These are phyloP conservation scores for Metroxylon sagu DNA, from an alignment of 176 grass and related monocot species.

Conservation along the genomic window DNA sequence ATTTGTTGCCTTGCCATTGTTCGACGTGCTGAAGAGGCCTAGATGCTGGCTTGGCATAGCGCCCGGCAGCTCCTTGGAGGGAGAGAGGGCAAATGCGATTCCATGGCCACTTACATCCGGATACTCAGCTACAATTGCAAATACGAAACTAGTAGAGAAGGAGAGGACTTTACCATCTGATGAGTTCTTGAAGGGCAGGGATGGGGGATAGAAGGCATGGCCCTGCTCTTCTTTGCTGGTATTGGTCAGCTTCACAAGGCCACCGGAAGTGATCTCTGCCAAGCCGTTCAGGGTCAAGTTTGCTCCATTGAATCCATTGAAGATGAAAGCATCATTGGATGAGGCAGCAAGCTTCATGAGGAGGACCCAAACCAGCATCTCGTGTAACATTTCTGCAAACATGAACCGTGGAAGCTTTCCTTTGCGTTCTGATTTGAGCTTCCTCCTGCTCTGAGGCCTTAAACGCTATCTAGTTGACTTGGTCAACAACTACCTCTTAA, in stretches of 20 bases:
- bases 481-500: no score
- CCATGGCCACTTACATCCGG: slow-evolving; percentile 46
- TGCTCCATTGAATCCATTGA: slow-evolving; percentile 22
- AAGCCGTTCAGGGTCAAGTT: slow-evolving; percentile 19
- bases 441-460: no score
- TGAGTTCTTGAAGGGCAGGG: slow-evolving; percentile 27
- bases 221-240: slow-evolving; percentile 28
- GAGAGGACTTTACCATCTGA: slow-evolving; percentile 21
- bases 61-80: slow-evolving; percentile 10
- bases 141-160: slow-evolving; percentile 68
- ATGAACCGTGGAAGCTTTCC: no score
- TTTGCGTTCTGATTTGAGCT: no score
- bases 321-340: slow-evolving; percentile 10
- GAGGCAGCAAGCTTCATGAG: no score
- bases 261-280: slow-evolving; percentile 24
- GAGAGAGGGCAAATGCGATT: slow-evolving; percentile 43
- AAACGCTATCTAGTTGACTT: no score
- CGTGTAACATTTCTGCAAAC: no score
- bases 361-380: no score
- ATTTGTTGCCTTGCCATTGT: slow-evolving; percentile 13
- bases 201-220: slow-evolving; percentile 38
- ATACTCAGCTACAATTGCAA: slow-evolving; percentile 34
- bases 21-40: slow-evolving; percentile 35
- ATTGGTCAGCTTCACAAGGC: slow-evolving; percentile 44
- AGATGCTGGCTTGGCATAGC: slow-evolving; percentile 32